These are phyloP conservation scores for Dactylorhiza incarnata DNA, from an alignment of 106 monocot genomes.

Conservation along the genomic window DNA sequence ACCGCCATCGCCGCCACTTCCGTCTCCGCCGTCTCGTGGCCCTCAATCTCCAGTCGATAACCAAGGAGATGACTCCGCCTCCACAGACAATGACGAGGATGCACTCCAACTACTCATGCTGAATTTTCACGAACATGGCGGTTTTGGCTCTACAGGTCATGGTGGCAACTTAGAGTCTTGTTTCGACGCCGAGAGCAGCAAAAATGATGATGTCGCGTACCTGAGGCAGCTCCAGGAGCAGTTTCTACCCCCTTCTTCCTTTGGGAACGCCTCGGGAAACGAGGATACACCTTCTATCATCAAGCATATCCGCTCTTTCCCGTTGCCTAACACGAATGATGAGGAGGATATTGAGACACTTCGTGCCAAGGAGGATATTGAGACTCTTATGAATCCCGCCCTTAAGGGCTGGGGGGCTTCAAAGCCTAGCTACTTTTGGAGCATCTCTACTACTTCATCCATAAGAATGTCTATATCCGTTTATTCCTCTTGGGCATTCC, in stretches of 20 bases:
- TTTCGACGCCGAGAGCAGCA: conserved; percentile 25
- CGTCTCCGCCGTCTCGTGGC: conserved; percentile 18
- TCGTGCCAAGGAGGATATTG: conserved; percentile 56
- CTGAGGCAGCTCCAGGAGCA: conserved; percentile 44
- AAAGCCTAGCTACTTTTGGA: no score
- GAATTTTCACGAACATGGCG: conserved; percentile 23
- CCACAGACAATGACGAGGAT: conserved; percentile 47
- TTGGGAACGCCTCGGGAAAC: no score
- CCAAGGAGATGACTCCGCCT: conserved; percentile 18
- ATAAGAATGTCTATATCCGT: no score
- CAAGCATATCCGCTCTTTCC: not conserved
- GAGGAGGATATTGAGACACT: conserved; percentile 84
- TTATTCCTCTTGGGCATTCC: no score
- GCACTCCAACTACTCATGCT: conserved; percentile 42
- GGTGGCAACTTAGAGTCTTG: conserved; percentile 11
- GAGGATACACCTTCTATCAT: not conserved
- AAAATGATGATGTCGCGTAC: conserved; percentile 30
- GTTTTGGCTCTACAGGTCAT: not conserved
- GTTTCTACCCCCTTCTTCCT: conserved; percentile 13
- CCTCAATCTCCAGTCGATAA: not conserved
- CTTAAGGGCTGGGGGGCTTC: no score
- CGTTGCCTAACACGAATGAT: conserved; percentile 29
- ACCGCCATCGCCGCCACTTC: conserved; percentile 3
- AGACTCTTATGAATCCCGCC: no score
- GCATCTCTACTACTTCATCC: no score